Evolutionary conservation across 495 filamentous ascomycete genomes (phyloP), one percentile per base, ranked within the genome.

Genomic region (Thermothielavioides terrestris): DNA sequence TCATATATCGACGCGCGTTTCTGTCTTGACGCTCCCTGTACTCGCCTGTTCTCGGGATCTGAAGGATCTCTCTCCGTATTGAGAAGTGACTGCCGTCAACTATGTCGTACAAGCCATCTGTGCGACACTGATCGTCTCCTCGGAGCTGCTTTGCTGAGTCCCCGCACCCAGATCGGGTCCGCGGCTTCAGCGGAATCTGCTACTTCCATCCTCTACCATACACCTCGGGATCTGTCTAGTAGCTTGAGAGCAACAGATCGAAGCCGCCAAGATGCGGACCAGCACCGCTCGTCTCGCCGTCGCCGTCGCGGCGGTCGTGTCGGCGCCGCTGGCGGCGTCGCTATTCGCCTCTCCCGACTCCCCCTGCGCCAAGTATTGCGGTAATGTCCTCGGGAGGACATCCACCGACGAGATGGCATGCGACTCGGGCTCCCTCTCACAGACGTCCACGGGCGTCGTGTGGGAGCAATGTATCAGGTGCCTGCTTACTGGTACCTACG

Each of bases 391-490:
- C 22, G 35, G 43, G 17, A 53, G 57, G 4, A 74, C 70, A 3
- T 55, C 66, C n/a, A n/a, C 12, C 6, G 65, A 60, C 46, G 69
- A 71, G 44, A 65, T 72, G 26, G 59, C 60, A 17, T 76, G 73
- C 59, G 48, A 59, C 11, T 63, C 62, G 21, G 31, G 46, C 17
- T 40, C 52, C 14, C 68, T 73, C 42, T 36, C 52, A 7, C 23
- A 27, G 14, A 56, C 54, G 2, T 42, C 53, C 15, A 26, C 50
- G 6, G 71, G 71, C 36, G 47, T 60, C 10, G 66, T 75, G 32
- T 73, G 61, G 44, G 49, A 70, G 56, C 52, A 58, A 25, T 76
- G 73, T 51, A 57, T 73, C 42, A 52, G 54, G 17, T 76, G 73
- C 54, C 64, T 74, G 39, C 48, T 64, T 21, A 63, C 56, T 2